Base-by-base conservation (phyloP, 202 grass and related monocot genomes). In the Alloteropsis angusta region DNA sequence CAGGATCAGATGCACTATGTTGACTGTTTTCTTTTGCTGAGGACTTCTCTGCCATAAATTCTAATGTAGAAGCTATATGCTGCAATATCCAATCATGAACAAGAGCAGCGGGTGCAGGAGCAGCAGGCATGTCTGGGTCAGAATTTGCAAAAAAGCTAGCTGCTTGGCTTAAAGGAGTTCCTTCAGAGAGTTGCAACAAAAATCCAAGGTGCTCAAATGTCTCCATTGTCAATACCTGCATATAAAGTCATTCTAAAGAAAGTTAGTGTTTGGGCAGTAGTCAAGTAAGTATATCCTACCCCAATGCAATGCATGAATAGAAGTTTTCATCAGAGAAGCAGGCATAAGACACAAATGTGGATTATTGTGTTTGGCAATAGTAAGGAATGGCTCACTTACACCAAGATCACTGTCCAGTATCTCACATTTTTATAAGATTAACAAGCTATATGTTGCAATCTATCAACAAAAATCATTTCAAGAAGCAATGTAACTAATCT, bases 161-260 rank as follows among this genome's bases (percentile, higher is more conserved):
- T 66, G 82, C 85, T 86, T 99, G 79, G 23, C 66, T 95, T 86
- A 99, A 90, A 53, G 81, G 34, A 82, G 85, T 87, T 68, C 90
- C 96, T 81, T 96, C 92, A 44, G 90, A 67, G 57, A 96, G 89
- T 53, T 89, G 90, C 37, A 99, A 59, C 28, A 99, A 47, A 84
- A 99, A 99, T 17, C 92, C 88, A 82, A 99, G 92, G 71, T 95
- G 92, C 72, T 92, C 96, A 82, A 99, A 99, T n/a, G 83, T 93
- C 22, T 99, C 92, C 85, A 89, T 58, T 41, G 85, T 91, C 75
- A 99, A 85, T 49, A 99, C 90, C 96, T 99, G 83, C 82, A 83
- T 60, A 84, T 46, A 78, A 65, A 78, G 43, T 11, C 78, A 52
- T 37, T 25, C 34, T 73, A 46, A 50, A 60, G 37, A 45, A 68